phyloP scores from a whole-genome alignment of 257 asterid species.

The Nicotiana sylvestris region DNA sequence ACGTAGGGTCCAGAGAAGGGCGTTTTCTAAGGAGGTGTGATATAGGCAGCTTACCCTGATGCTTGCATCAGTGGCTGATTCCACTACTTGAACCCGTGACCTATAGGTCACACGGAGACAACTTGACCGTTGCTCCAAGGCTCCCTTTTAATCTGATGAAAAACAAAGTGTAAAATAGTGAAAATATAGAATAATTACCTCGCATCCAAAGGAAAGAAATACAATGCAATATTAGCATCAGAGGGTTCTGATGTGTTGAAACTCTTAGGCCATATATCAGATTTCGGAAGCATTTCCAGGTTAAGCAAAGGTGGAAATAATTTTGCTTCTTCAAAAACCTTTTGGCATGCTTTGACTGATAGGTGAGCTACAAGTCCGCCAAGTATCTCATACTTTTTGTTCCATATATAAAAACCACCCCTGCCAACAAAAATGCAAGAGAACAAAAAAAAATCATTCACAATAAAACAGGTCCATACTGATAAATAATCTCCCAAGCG shows the following conservation, averaged over 20 bases:
- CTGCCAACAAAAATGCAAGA: constrained; percentile 27
- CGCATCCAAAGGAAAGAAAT: constrained; percentile 50
- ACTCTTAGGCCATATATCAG: constrained; percentile 67
- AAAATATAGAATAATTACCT: constrained; percentile 32
- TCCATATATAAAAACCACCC: constrained; percentile 45
- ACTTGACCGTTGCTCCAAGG: no score
- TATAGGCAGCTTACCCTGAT: no score
- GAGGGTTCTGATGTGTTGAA: constrained; percentile 41
- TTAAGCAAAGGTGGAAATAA: constrained; percentile 39
- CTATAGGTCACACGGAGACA: no score
- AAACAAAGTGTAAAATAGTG: neutral
- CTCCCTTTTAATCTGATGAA: no score
- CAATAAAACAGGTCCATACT: neutral
- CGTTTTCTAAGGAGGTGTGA: no score
- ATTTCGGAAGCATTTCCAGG: constrained; percentile 58
- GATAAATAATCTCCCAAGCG: neutral
- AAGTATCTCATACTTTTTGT: constrained; percentile 21
- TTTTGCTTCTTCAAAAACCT: constrained; percentile 41
- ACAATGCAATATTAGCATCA: constrained; percentile 59
- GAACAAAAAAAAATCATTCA: neutral
- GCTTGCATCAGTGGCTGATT: no score
- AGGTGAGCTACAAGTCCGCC: constrained; percentile 52
- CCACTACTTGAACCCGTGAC: no score
- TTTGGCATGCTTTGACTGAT: constrained; percentile 46
- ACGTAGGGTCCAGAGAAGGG: no score